Evolutionary conservation across 129 eudicot species (phyloP).

Genomic region (Flaveria trinervia): DNA sequence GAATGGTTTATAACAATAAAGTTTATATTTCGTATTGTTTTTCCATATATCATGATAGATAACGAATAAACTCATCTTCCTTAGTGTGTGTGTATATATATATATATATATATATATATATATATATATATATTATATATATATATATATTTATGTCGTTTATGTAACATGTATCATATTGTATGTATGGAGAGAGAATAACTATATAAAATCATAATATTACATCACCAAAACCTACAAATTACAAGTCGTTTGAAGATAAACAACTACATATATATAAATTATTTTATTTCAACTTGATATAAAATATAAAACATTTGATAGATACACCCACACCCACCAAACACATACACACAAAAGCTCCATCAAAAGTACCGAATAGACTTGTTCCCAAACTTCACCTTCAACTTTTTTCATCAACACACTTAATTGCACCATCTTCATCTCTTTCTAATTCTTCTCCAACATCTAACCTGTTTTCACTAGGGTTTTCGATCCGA

Average conservation of each 20-base stretch:
- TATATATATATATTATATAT: no score
- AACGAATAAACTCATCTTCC: no score
- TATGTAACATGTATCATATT: neutral
- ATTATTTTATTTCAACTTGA: conserved; percentile 1
- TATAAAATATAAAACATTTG: conserved; percentile 35
- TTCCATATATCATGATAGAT: no score
- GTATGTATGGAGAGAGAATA: neutral
- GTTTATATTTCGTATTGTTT: no score
- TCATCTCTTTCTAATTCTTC: neutral
- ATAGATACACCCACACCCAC: conserved; percentile 40
- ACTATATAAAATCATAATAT: neutral
- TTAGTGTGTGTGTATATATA: no score
- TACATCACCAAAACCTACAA: conserved; percentile 6
- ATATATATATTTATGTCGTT: no score
- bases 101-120: no score
- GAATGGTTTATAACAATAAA: no score
- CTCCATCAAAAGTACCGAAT: conserved; percentile 17
- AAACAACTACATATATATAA: neutral
- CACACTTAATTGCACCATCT: conserved; percentile 4
- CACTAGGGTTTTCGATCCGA: conserved; percentile 5
- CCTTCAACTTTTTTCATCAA: conserved; percentile 6
- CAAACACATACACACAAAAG: conserved; percentile 30
- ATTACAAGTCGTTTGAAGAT: conserved; percentile 11
- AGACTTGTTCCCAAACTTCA: conserved; percentile 19
- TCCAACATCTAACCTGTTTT: neutral